These are phyloP conservation scores for Alternaria ventricosa DNA, from an alignment of 2,329 filamentous ascomycete genomes.

Conservation along the genomic window DNA sequence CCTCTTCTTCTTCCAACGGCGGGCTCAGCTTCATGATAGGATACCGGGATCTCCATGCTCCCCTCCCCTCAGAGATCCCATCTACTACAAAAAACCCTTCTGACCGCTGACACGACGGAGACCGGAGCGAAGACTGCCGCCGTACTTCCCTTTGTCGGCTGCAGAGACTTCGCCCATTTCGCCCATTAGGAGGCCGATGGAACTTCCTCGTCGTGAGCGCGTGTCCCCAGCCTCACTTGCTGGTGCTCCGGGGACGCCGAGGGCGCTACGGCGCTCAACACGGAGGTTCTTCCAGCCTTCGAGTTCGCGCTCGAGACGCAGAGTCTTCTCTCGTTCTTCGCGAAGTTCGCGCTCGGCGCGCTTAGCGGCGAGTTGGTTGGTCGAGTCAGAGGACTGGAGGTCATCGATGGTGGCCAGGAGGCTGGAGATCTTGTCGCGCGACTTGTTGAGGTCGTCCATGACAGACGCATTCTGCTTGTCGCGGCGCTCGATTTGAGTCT, in stretches of 20 bases:
- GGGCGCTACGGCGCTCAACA: conserved; percentile 60
- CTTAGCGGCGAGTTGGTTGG: conserved; percentile 79
- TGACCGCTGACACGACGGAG: conserved; percentile 53
- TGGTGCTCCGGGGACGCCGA: conserved; percentile 42
- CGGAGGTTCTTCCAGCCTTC: conserved; percentile 79
- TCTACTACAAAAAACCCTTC: conserved; percentile 59
- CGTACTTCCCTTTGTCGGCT: conserved; percentile 42
- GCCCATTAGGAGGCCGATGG: conserved; percentile 49
- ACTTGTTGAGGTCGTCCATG: conserved; percentile 80
- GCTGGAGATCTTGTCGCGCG: conserved; percentile 89
- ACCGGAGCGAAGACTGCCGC: conserved; percentile 40
- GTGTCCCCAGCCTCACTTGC: conserved; percentile 53
- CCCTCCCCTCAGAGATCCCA: conserved; percentile 40
- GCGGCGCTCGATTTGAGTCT: conserved; percentile 88
- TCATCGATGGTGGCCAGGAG: conserved; percentile 92
- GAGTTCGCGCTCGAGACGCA: conserved; percentile 85
- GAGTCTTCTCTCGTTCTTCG: conserved; percentile 82
- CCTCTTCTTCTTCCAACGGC: conserved; percentile 38
- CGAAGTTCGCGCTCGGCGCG: conserved; percentile 88
- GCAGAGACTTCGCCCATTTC: conserved; percentile 43
- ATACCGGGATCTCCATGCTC: conserved; percentile 40
- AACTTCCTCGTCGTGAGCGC: conserved; percentile 53
- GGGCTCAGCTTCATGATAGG: conserved; percentile 33
- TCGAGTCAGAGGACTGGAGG: conserved; percentile 84
- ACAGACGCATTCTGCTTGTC: conserved; percentile 86